Conservation (phyloP, 805 yeast genomes). For the Metschnikowia lunata region DNA sequence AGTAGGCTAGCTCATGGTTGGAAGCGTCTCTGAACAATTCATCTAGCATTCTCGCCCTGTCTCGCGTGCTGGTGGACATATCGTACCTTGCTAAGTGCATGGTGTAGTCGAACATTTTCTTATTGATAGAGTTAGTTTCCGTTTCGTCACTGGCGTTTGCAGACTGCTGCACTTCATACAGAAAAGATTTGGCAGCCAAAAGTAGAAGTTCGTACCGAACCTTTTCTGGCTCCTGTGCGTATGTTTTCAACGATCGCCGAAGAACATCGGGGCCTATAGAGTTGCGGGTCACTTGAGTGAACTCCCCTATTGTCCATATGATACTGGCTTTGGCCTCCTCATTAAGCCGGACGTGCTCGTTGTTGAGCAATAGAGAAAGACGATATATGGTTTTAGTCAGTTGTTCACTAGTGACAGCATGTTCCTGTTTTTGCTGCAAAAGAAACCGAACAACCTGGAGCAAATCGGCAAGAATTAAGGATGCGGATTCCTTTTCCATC, state of each 20-base stretch:
- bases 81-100: constrained; percentile 71
- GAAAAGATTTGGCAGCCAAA: constrained; percentile 65
- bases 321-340: constrained; percentile 71
- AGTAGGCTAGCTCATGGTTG: constrained; percentile 57
- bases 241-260: constrained; percentile 50
- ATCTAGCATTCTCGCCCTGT: constrained; percentile 71
- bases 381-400: constrained; percentile 54
- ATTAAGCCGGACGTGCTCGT: constrained; percentile 17
- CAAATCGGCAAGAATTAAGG: constrained; percentile 51
- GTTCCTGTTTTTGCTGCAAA: constrained; percentile 49
- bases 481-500: constrained; percentile 25
- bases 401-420: constrained; percentile 15
- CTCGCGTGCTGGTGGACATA: constrained; percentile 70
- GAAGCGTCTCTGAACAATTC: constrained; percentile 46
- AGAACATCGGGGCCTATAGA: constrained; percentile 71
- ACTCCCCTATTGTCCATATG: constrained; percentile 90
- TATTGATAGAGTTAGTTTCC: constrained; percentile 16
- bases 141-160: constrained; percentile 8
- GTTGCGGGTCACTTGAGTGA: constrained; percentile 36
- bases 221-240: constrained; percentile 48
- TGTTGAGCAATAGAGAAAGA: constrained; percentile 27
- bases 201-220: constrained; percentile 71
- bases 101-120: constrained; percentile 56
- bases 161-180: constrained; percentile 12
- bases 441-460: constrained; percentile 69